Conservation (phyloP, 148 eudicot species). For the Fagopyrum homotropicum region DNA sequence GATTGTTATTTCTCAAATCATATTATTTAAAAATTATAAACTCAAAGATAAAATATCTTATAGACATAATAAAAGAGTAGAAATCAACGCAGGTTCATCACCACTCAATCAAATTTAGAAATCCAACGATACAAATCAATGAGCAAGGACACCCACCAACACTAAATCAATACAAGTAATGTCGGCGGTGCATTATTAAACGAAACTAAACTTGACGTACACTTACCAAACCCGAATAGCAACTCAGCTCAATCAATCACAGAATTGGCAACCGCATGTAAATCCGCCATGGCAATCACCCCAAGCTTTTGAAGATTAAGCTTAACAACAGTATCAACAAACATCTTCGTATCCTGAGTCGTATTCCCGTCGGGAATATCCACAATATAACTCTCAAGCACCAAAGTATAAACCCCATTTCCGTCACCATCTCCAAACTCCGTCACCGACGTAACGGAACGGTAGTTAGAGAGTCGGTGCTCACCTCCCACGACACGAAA, state of each 20-base stretch:
- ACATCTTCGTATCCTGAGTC: constrained; percentile 80
- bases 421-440: constrained; percentile 33
- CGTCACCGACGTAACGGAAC: constrained; percentile 67
- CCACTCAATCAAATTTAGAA: background rate
- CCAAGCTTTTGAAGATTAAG: constrained; percentile 77
- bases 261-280: constrained; percentile 27
- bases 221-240: background rate
- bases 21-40: too few relatives aligned
- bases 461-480: constrained; percentile 62
- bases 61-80: too few relatives aligned
- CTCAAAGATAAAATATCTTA: too few relatives aligned
- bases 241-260: constrained; percentile 22
- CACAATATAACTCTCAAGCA: constrained; percentile 66
- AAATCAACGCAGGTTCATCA: background rate
- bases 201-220: background rate
- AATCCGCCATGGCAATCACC: constrained; percentile 42
- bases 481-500: constrained; percentile 75
- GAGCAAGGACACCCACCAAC: background rate
- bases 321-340: constrained; percentile 78
- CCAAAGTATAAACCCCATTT: constrained; percentile 40
- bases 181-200: background rate
- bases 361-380: constrained; percentile 83
- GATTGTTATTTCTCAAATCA: too few relatives aligned
- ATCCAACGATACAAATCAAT: background rate
- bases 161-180: background rate